Base-by-base conservation (phyloP, 352 stramenopile genomes). In the Phytophthora pistaciae region DNA sequence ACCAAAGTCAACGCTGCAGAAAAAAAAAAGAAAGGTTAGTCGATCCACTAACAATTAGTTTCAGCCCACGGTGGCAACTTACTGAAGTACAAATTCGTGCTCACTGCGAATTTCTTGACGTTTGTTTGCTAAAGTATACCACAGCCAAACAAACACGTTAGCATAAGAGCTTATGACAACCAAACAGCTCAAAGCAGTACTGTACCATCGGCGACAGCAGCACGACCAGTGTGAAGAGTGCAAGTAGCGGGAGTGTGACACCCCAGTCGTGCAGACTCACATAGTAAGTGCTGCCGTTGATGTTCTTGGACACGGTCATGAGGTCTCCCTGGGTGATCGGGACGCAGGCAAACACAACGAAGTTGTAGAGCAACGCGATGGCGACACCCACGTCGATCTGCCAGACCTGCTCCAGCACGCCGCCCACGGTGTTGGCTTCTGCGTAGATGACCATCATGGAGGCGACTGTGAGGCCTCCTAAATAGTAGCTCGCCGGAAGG, bases 71-170 rank as follows among this genome's bases (percentile, higher is more conserved):
- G 3, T 66, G 13, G 7, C 9, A 36, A 72, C 80, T n/a, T 75
- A 92, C 85, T 87, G 78, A 93, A 93, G 70, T 90, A 95, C 36
- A 92, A 63, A 60, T 92, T 95, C 9, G 84, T 91, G 62, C 83
- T 85, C 13, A 93, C 77, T 13, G 86, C 84, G 48, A 92, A 95
- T 58, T 91, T 93, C 65, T 95, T 91, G 7, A 90, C 82, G 38
- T 92, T 95, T 16, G 46, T 71, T 79, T 90, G 74, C 77, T 87
- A 23, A 3, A 66, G 44, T 33, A 18, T 44, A 5, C 36, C 48
- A 23, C 5, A 49, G 23, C 21, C 49, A 38, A 54, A 56, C 3
- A 58, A 48, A 57, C 42, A 20, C 14, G 8, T 71, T 53, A 68
- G 38, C 2, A 49, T 8, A 21, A 33, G 38, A 57, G 11, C 16